Conservation (phyloP, 2,329 filamentous ascomycete genomes). For the Aureobasidium mangrovei region DNA sequence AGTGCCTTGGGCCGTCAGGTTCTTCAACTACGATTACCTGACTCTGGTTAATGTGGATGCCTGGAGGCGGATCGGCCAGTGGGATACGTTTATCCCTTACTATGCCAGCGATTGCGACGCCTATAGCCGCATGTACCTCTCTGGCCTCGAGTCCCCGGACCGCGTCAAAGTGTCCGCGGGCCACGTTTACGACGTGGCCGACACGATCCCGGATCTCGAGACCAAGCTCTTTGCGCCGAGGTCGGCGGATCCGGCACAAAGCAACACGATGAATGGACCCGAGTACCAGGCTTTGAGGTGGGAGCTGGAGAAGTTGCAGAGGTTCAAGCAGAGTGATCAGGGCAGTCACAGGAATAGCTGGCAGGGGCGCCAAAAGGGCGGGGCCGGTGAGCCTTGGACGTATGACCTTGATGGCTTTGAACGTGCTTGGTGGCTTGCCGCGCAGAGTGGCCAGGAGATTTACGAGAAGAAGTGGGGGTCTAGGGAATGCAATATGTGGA, state of each 20-base stretch:
- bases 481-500: background rate
- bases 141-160: background rate
- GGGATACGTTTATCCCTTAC: conserved; percentile 51
- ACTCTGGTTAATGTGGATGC: conserved; percentile 48
- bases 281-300: background rate
- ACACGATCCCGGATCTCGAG: background rate
- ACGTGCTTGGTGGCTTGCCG: background rate
- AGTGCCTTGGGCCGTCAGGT: conserved; percentile 42
- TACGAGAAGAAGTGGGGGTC: background rate
- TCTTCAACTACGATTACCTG: conserved; percentile 52
- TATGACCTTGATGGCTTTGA: background rate
- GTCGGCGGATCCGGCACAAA: background rate
- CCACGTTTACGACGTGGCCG: background rate
- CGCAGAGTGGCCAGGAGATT: background rate
- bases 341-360: background rate
- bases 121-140: background rate
- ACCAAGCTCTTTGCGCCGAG: background rate
- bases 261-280: too few relatives aligned
- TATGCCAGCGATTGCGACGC: conserved; percentile 45
- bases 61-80: conserved; percentile 44
- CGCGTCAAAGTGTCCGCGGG: background rate
- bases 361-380: background rate
- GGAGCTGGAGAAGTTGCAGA: background rate
- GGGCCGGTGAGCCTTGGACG: background rate
- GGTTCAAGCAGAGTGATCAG: background rate